A percentile compares a stretch with the other conserved stretches of the same genome.
Evolutionary conservation across 495 filamentous ascomycete species (phyloP).

Genomic region (Entonaema liquescens): DNA sequence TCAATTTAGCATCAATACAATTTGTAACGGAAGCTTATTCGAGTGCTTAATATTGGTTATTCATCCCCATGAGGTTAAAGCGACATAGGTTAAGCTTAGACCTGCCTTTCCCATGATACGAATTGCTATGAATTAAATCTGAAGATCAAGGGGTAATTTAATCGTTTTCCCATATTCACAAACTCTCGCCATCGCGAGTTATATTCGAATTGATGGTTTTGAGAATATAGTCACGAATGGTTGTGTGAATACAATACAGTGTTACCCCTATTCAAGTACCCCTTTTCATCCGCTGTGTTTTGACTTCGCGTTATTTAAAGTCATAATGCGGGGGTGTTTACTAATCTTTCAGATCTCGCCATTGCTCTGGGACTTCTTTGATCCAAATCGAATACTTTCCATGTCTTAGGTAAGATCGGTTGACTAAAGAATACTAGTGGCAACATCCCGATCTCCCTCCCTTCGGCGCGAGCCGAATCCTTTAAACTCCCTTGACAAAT

Average conservation of each 20-base stretch:
- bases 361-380: background rate
- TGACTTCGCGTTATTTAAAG: background rate
- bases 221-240: too few relatives aligned
- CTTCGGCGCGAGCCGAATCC: background rate
- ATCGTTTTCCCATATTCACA: too few relatives aligned
- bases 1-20: too few relatives aligned
- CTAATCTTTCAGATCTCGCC: background rate
- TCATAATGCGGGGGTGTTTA: background rate
- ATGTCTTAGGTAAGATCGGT: background rate
- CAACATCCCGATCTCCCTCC: background rate
- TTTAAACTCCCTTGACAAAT: background rate
- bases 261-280: background rate
- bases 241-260: background rate
- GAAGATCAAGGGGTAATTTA: too few relatives aligned
- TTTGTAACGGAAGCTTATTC: too few relatives aligned
- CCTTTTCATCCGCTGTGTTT: background rate
- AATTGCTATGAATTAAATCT: too few relatives aligned
- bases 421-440: background rate
- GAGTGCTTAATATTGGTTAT: too few relatives aligned
- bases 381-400: background rate
- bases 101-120: too few relatives aligned
- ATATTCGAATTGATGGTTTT: too few relatives aligned
- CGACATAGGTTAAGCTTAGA: too few relatives aligned
- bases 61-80: too few relatives aligned
- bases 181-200: too few relatives aligned